These are phyloP conservation scores for Chlamydomonas incerta DNA, from an alignment of 139 green algal species.

Conservation along the genomic window DNA sequence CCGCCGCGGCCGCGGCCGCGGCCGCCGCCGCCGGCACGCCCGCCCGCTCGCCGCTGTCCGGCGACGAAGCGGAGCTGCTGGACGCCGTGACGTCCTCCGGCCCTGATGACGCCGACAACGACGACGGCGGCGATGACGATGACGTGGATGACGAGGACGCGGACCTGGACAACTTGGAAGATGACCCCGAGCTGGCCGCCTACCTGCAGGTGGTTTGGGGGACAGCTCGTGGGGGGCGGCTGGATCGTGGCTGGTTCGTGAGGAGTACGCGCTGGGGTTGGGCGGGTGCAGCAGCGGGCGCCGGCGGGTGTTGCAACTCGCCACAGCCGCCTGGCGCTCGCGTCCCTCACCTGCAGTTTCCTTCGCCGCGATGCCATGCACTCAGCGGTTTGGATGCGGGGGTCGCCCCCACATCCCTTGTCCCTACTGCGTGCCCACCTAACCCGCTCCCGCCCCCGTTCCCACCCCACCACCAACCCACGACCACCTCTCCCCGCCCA, in stretches of 20 bases:
- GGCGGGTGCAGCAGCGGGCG: no score
- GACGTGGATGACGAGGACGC: slow-evolving; percentile 20
- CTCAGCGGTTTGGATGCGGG: no score
- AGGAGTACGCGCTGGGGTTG: no score
- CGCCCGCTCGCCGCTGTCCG: background rate
- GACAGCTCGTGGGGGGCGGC: no score
- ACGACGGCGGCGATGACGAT: slow-evolving; percentile 27
- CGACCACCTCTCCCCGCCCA: background rate
- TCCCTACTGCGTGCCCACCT: no score
- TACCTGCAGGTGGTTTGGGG: slow-evolving; percentile 53
- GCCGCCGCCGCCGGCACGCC: background rate
- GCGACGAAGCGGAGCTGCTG: slow-evolving; percentile 2
- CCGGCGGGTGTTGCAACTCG: no score
- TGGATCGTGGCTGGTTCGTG: no score
- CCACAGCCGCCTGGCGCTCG: no score
- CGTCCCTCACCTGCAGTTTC: no score
- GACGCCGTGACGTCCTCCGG: background rate
- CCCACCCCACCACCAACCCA: background rate
- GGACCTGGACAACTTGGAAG: slow-evolving; percentile 31
- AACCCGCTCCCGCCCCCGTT: background rate
- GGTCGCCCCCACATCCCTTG: no score
- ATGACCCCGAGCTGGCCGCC: slow-evolving; percentile 50
- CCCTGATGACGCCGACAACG: background rate
- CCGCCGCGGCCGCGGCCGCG: background rate
- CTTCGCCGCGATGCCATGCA: no score